These are phyloP conservation scores for Apiospora phragmitis DNA, from an alignment of 2,329 filamentous ascomycete genomes.

Conservation along the genomic window DNA sequence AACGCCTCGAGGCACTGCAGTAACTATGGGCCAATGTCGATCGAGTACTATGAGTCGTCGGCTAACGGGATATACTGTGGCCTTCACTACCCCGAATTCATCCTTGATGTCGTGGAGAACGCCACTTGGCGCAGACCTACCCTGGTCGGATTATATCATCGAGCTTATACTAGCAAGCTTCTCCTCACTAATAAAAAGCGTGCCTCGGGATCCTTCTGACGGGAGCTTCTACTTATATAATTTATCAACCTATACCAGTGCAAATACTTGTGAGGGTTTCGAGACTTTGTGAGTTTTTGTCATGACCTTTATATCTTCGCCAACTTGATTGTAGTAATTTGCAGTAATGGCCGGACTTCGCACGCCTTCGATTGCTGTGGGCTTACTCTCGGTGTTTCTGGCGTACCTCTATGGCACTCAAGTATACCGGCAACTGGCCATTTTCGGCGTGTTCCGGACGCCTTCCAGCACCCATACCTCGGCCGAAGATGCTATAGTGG, in stretches of 20 bases:
- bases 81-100: background rate
- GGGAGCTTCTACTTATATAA: background rate
- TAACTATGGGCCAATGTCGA: background rate
- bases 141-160: background rate
- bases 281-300: background rate
- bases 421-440: conserved; percentile 10
- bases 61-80: background rate
- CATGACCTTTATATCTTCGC: background rate
- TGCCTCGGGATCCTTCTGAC: background rate
- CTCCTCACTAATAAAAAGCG: background rate
- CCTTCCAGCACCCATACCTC: conserved; percentile 23
- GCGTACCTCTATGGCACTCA: conserved; percentile 13
- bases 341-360: background rate
- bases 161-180: background rate
- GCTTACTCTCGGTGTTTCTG: conserved; percentile 11
- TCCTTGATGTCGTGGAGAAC: background rate
- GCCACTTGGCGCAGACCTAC: background rate
- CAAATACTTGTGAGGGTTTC: background rate
- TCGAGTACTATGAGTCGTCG: background rate
- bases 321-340: background rate
- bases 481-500: conserved; percentile 30
- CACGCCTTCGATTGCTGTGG: conserved; percentile 7
- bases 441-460: conserved; percentile 21
- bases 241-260: background rate
- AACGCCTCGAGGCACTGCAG: background rate